These are phyloP conservation scores for Linnemannia zychae DNA, from an alignment of 192 early-diverging fungal genomes.

Conservation along the genomic window DNA sequence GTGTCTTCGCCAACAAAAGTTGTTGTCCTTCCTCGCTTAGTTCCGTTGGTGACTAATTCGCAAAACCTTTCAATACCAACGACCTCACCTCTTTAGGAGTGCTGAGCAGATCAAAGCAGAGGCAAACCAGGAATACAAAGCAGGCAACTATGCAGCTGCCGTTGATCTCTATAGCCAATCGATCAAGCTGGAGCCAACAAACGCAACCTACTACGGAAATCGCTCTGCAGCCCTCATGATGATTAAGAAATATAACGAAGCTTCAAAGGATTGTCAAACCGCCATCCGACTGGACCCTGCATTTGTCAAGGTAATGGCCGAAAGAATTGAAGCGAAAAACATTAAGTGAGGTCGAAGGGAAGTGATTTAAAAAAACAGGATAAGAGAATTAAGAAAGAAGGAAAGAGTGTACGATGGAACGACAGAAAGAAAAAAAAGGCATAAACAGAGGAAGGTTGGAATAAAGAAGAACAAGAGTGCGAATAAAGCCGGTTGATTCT, in stretches of 20 bases:
- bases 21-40: no score
- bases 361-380: not conserved
- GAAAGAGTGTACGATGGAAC: no score
- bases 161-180: conserved; percentile 77
- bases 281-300: conserved; percentile 70
- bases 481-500: no score
- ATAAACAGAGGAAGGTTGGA: no score
- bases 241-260: conserved; percentile 70
- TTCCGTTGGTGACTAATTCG: not conserved
- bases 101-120: conserved; percentile 79
- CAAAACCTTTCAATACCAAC: not conserved
- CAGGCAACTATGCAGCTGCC: conserved; percentile 76
- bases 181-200: conserved; percentile 72
- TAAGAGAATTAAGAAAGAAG: not conserved
- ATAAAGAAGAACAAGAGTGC: not conserved
- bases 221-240: conserved; percentile 85
- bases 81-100: conserved; percentile 10
- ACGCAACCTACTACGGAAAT: conserved; percentile 80
- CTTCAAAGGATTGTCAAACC: conserved; percentile 72
- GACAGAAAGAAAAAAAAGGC: no score
- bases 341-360: no score
- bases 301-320: conserved; percentile 67
- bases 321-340: no score
- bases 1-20: not conserved
- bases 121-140: conserved; percentile 80